Evolutionary conservation across 139 green algal genomes (phyloP), one percentile per base, ranked within the genome.

Genomic region (Dunaliella primolecta): DNA sequence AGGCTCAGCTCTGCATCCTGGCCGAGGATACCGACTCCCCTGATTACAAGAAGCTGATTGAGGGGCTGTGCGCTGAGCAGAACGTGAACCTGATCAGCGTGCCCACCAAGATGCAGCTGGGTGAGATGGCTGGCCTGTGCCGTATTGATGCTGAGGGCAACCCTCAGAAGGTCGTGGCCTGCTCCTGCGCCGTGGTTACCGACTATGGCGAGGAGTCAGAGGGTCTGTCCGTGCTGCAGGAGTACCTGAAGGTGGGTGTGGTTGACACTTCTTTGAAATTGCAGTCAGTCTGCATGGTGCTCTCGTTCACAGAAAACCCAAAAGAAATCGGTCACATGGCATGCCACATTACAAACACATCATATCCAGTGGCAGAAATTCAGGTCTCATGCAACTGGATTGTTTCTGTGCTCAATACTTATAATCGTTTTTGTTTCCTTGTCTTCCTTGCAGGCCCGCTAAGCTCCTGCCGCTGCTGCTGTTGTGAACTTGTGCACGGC

Each of bases 31-130:
- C 97, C 95, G 96, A 99, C 94, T 94, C 99, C 92, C 93, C 96
- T 81, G 97, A 99, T 92, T 99, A 99, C 94, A 98, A 96, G 90
- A 99, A 99, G 88, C 96, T 99, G 72, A 97, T 99, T 32, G 94
- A 99, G 94, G 97, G 95, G 0, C 95, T 99, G 80, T 99, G 97
- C 92, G 90, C 94, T 56, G 97, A 99, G 95, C 93, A 98, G 86
- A 95, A 95, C 85, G 96, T 99, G 21, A 95, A 95, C 94, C 92
- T 99, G 76, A 96, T 99, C 85, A 94, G 91, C 36, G 95, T 99
- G 70, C 94, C 95, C n/a, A 95, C 94, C 86, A 97, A 98, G 95
- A 92, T 96, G 89, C 55, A 84, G 80, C 95, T 99, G 80, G 96
- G 96, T 85, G 81, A 85, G 38, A 86, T 86, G 37, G 75, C 37